A percentile compares a stretch with the other conserved stretches of the same genome.
phyloP scores from a whole-genome alignment of 2,329 filamentous ascomycete species.

The Cucurbitaria berberidis region DNA sequence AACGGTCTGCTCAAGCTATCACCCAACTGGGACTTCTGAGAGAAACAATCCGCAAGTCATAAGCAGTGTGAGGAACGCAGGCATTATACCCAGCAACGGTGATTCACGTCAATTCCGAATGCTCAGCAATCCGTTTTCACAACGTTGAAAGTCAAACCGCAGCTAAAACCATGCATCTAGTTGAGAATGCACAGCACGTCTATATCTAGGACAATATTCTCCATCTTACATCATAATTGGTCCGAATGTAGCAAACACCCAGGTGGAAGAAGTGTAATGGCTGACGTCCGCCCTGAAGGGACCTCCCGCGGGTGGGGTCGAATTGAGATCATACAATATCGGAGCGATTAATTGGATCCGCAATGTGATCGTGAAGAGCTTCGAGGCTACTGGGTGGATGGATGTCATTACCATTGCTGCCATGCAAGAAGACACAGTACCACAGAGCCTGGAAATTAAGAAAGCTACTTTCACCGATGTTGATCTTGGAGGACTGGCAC shows the following conservation, averaged over 20 bases:
- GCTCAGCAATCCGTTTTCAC: constrained; percentile 12
- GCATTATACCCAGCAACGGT: constrained; percentile 32
- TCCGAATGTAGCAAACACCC: constrained; percentile 13
- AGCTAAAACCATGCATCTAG: not conserved
- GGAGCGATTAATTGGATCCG: constrained; percentile 6
- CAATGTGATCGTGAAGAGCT: constrained; percentile 16
- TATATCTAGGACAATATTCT: constrained; percentile 21
- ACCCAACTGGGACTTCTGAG: constrained; percentile 52
- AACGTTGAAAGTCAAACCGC: constrained; percentile 4
- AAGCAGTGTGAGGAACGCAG: constrained; percentile 47
- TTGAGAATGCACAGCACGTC: constrained; percentile 15
- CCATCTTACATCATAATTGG: constrained; percentile 11
- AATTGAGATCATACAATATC: not conserved
- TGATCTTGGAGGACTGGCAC: constrained; percentile 4
- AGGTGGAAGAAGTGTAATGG: constrained; percentile 18
- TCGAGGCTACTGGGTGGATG: constrained; percentile 9
- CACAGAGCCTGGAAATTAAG: constrained; percentile 9
- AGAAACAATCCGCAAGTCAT: constrained; percentile 47
- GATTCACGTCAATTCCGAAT: constrained; percentile 5
- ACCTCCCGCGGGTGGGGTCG: not conserved
- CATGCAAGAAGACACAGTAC: not conserved
- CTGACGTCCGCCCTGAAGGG: not conserved
- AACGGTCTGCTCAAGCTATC: constrained; percentile 54
- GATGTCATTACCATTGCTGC: constrained; percentile 11
- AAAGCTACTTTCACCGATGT: constrained; percentile 22